Evolutionary conservation across 2,329 filamentous ascomycete species (phyloP), one percentile per base, ranked within the genome.

Genomic region (Raffaelea deltoideospora): DNA sequence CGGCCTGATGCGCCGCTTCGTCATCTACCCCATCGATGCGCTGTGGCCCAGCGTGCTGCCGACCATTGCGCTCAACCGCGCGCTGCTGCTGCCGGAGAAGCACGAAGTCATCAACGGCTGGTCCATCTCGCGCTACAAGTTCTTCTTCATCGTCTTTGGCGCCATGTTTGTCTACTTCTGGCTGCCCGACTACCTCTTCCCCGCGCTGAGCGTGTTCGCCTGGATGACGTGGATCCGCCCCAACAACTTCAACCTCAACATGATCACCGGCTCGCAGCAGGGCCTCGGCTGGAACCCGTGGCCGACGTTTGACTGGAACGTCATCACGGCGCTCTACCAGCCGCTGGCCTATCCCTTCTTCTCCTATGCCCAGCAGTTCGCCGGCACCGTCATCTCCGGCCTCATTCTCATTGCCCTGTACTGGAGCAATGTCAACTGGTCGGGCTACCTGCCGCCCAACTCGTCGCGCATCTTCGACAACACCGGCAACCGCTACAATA

Each of bases 341-440:
- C 55, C 61, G 48, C 56, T 44, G 31, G 47, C 53, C 47, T 57
- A 64, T 7, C 65, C 67, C 7, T 67, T 67, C 49, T 69, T 74
- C 53, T 69, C 67, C 24, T 76, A 75, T 32, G 59, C 70, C 37
- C 79, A 79, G 50, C 70, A 69, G 21, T 59, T 76, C 43, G 54
- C 76, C 32, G 73, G 73, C 21, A 63, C 67, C 35, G 59, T 73
- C 13, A 43, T 69, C 24, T 69, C 64, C 31, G 64, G 65, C 46
- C 66, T 69, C 56, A 56, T 77, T 14, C 58, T 72, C n/a, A 50
- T 69, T 3, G 68, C 56, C 19, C 48, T 79, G 10, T 76, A 72
- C 56, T 80, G 69, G 50, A 64, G 58, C 32, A 72, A 72, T 37
- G 53, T 66, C 2, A 77, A 67, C 56, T 68, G 69, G 50, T 65